Base-by-base conservation (phyloP, 148 eudicot species). In the Simmondsia chinensis region DNA sequence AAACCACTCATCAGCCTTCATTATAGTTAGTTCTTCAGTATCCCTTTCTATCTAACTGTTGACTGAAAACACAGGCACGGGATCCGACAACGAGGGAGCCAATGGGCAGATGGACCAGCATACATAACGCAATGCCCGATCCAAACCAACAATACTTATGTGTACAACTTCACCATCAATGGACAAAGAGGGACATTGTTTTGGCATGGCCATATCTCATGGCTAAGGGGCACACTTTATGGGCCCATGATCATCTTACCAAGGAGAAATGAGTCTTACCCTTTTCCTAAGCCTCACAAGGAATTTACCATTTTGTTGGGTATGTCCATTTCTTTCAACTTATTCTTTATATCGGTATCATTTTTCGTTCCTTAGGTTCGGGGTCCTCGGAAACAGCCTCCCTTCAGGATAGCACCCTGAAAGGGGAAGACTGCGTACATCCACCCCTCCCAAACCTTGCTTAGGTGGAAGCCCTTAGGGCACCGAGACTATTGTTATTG, bases 81-180 rank as follows among this genome's bases (percentile, higher is more conserved):
- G 9, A 22, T 77, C 15, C 46, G 72, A 12, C 84, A 82, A 19
- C 37, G 71, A 2, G 67, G 36, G 41, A 77, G 71, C 20, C 81
- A 61, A 24, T 82, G 93, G 85, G 72, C 82, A 8, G 93, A 77
- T 22, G 87, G 87, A 12, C 82, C 82, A 1, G 39, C 69, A 1
- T 81, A 75, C 33, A 40, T 75, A 40, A 82, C 86, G 3, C 94
- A 82, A 33, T 82, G 94, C 34, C 94, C 86, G 2, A 79, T 83
- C 17, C 75, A 73, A 33, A 68, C 57, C 5, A 68, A 72, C 33
- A 66, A 71, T 8, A 68, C 42, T 25, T 83, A 79, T 9, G 68
- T 66, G 2, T 83, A 79, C 68, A 79, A 83, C 31, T 83, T 59
- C 62, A 83, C 78, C 12, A 68, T 76, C 47, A 46, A 50, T 7